Base-by-base conservation (phyloP, 129 eudicot species). In the Centrapalus pauciflorus region DNA sequence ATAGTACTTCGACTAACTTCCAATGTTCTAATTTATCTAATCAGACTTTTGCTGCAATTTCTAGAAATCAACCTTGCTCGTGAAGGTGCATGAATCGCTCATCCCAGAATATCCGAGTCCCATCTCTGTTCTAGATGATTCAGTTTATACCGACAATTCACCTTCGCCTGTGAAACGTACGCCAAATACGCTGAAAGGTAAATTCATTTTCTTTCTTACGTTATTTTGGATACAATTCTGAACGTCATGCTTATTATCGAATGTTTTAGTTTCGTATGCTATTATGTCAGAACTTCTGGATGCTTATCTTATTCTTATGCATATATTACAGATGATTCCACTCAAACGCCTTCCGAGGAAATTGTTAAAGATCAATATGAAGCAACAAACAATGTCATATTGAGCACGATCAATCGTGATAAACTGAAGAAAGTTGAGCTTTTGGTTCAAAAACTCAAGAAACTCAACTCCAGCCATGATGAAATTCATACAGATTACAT, bases 91-190 rank as follows among this genome's bases (percentile, higher is more conserved):
- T 74, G 84, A 76, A 48, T 66, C 73, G 5, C 38, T 60, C 76
- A 23, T 10, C 34, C 80, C 75, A 27, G 97, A 84, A 64, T 80
- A 85, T 48, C 87, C 89, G 7, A 92, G 98, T 68, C 98, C 98
- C 7, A 79, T 88, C 5, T 92, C 98, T 38, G 98, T 92, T 69
- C 96, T 92, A 40, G 98, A 92, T 55, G 79, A 65, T 61, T 71
- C 72, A 43, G 69, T 50, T 8, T 77, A 77, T 61, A 63, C 65
- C 69, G 87, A 85, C 5, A 78, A 76, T 73, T 73, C 89, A 52
- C 82, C 81, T 4, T 91, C 97, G 52, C 89, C 89, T 26, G 56
- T 75, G 32, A 83, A 81, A 56, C 83, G 66, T 45, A 43, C 60
- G 2, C 55, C 71, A 43, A 75, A 74, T 67, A 48, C 73, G 71